Evolutionary conservation across 805 yeast genomes (phyloP), one percentile per base, ranked within the genome.

Genomic region (Cyberlindnera maritima): DNA sequence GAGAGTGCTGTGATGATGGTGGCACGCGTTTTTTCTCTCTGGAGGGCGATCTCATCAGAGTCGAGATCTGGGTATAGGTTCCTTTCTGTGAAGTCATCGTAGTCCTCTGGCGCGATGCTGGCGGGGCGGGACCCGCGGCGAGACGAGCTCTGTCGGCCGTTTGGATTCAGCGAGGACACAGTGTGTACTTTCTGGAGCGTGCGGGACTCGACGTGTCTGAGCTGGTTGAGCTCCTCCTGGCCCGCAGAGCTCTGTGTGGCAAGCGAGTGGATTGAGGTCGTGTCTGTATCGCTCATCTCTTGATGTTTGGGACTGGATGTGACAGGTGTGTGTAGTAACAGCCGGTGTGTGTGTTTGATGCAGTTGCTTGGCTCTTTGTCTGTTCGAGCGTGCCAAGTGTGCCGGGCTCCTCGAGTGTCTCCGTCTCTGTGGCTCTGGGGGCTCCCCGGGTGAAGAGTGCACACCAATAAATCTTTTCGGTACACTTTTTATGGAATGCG

Each of bases 21-120:
- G 21, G 65, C 68, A 36, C 70, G 63, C 1, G 82, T 75, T 23
- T 64, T 65, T 9, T 73, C 69, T 41, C 84, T 66, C 20, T 60
- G 63, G 34, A 78, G 49, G 4, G 65, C 62, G 17, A 77, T 67
- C 42, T 65, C 64, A 14, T 67, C 62, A 0, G 67, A 65, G 17
- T 62, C 59, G 48, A 68, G 51, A 25, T 68, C 68, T 5, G 59
- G 66, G 49, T 75, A 76, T 14, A 76, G 67, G 31, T 64, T 71
- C 50, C 60, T 48, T 34, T 60, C 57, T 2, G 54, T 39, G 43
- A 49, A 59, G 2, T 45, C 45, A 1, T 47, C 47, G 37, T 47
- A 55, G 29, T 52, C 46, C 3, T 50, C 36, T 4, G 20, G 50
- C 1, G 41, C 34, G 7, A 41, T 35, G 10, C 45, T 43, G 4